Base-by-base conservation (phyloP, 2,329 filamentous ascomycete genomes). In the Aschersonia sp. region DNA sequence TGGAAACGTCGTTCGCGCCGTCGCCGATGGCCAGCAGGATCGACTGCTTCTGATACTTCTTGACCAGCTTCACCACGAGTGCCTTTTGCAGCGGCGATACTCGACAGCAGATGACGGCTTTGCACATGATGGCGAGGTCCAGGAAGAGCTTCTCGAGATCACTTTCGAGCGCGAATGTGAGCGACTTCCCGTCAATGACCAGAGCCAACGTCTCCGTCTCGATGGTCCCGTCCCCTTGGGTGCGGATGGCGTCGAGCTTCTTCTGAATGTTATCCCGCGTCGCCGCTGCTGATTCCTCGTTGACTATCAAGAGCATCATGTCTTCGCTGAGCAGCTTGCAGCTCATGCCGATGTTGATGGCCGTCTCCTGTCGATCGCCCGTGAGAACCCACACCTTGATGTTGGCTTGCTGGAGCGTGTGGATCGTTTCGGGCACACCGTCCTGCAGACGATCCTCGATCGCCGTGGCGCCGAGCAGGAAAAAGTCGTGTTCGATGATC, bases 321-420 rank as follows among this genome's bases (percentile, higher is more conserved):
- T 98, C 94, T 66, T 98, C 92, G 55, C 88, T 95, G 51, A 98
- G 87, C 45, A 98, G 76, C 68, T 97, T 97, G 69, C 92, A 98
- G 63, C 88, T 96, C 92, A 98, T 98, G 54, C 94, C 92, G 55
- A 98, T 98, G 64, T 98, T 98, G 76, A 98, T 98, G 49, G 92
- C 92, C 31, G 92, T 98, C 66, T 98, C 92, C 67, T 98, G 94
- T 58, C 92, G 80, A 70, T 98, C 92, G 57, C 92, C 92, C 40
- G 92, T 98, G 64, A 98, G 67, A 22, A 98, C 92, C 92, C 92
- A 98, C 48, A 98, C 83, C 68, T 98, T 98, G 72, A 98, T 97
- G 47, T 89, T 90, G 30, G 94, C 92, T 54, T 89, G 86, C 64
- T 98, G 94, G 31, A 98, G 72, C 0, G 92, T 98, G 63, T 96